Conservation (phyloP, 2,329 filamentous ascomycete species). For the Massarina eburnea region DNA sequence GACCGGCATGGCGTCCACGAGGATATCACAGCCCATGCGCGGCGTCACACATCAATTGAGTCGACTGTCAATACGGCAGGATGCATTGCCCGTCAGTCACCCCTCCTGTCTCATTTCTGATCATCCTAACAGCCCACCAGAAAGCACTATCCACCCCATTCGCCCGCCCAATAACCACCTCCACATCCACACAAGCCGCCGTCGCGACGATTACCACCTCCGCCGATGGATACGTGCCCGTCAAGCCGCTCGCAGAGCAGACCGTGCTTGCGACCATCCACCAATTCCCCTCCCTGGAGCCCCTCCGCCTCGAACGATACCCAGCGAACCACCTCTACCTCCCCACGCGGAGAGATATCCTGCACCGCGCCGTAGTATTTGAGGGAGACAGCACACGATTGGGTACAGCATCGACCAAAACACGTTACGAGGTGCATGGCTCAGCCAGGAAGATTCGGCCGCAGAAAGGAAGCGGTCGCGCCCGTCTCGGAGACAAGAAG, state of each 20-base stretch:
- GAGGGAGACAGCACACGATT: constrained; percentile 82
- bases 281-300: constrained; percentile 86
- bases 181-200: constrained; percentile 61
- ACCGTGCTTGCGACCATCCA: constrained; percentile 82
- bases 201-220: constrained; percentile 46
- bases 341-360: constrained; percentile 84
- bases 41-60: constrained; percentile 34
- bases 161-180: constrained; percentile 39
- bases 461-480: constrained; percentile 83
- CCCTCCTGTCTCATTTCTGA: constrained; percentile 40
- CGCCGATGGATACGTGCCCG: constrained; percentile 40
- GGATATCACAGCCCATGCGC: constrained; percentile 41
- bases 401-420: constrained; percentile 67
- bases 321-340: constrained; percentile 80
- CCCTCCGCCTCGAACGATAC: constrained; percentile 74
- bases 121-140: constrained; percentile 23
- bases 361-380: constrained; percentile 89
- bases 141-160: constrained; percentile 27
- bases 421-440: constrained; percentile 76
- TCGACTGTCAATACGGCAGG: constrained; percentile 28
- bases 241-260: constrained; percentile 40
- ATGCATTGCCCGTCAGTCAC: constrained; percentile 49
- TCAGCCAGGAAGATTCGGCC: constrained; percentile 78
- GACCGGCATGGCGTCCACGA: constrained; percentile 45
- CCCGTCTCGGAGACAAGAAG: constrained; percentile 79